A percentile compares a stretch with the other conserved stretches of the same genome.
These are phyloP conservation scores for Sherardia arvensis DNA, from an alignment of 257 asterid species.

Conservation along the genomic window DNA sequence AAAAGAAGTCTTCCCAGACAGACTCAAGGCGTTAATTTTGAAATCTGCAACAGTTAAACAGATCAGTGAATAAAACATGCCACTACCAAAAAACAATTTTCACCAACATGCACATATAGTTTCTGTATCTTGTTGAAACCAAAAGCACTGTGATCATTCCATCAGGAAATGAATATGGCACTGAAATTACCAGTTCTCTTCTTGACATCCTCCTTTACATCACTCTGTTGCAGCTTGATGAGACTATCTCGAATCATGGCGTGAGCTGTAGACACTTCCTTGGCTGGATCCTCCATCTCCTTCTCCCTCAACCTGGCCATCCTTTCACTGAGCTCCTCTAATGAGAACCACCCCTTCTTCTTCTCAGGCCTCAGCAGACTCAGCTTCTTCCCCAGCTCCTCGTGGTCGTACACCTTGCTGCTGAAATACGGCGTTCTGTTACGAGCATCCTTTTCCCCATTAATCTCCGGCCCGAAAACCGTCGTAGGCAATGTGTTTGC, in stretches of 20 bases:
- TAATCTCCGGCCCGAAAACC: constrained; percentile 14
- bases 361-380: constrained; percentile 53
- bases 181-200: constrained; percentile 15
- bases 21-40: constrained; percentile 21
- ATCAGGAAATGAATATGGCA: background rate
- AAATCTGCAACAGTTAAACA: constrained; percentile 29
- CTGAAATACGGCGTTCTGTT: constrained; percentile 9
- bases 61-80: background rate
- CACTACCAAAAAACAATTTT: background rate
- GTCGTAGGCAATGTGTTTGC: constrained; percentile 1
- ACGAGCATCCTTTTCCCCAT: background rate
- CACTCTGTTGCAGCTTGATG: background rate
- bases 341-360: constrained; percentile 54
- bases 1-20: constrained; percentile 37
- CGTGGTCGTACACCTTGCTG: constrained; percentile 12
- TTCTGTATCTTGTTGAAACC: background rate
- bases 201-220: background rate
- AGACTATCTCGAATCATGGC: constrained; percentile 12
- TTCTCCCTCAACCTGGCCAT: constrained; percentile 35
- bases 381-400: constrained; percentile 55
- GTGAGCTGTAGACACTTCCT: background rate
- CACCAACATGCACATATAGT: background rate
- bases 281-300: constrained; percentile 18
- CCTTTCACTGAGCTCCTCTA: constrained; percentile 60
- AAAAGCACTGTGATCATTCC: background rate